Evolutionary conservation across 495 filamentous ascomycete genomes (phyloP), one percentile per base, ranked within the genome.

Genomic region (Xylaria cubensis): DNA sequence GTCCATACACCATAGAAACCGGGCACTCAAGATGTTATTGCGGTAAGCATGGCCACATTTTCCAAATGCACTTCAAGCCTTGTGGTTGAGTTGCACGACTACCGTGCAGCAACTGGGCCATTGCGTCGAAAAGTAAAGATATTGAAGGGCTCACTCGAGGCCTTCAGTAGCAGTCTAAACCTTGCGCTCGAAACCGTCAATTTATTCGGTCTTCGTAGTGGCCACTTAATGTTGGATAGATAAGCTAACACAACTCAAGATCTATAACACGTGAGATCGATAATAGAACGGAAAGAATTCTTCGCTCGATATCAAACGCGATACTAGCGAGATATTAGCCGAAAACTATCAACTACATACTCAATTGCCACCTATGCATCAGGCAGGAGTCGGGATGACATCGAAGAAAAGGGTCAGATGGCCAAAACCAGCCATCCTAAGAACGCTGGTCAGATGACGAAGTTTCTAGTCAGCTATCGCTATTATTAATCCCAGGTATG

Each of bases 61-160:
- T 67, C 76, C 66, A 26, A 72, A 32, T 67, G 51, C 41, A 48
- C 56, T 80, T 4, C 64, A 75, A 15, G 74, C 72, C 32, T 79
- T 79, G 62, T 48, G 77, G 13, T 55, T 50, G 19, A 77, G 75
- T 62, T 80, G 75, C 72, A 68, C 69, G 3, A 53, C 61, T 12
- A 72, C 76, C n/a, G 67, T 77, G 15, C 72, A 69, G 4, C 69
- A 75, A 17, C 61, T 4, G 56, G 72, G 39, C 63, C 63, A 8
- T 74, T 67, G 15, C 71, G 73, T 55, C 77, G 74, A 77, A 68
- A 77, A 32, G 68, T 76, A 15, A 64, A 55, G 17, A 74, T 72
- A 46, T 68, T 80, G 41, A 73, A 67, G 65, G 72, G 65, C 55
- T 74, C 72, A 21, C 72, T 80, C 29, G 75, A 80, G 66, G 77